Evolutionary conservation across 768 basidiomycete genomes (phyloP), one percentile per base, ranked within the genome.

Genomic region (Hydnomerulius pinastri): DNA sequence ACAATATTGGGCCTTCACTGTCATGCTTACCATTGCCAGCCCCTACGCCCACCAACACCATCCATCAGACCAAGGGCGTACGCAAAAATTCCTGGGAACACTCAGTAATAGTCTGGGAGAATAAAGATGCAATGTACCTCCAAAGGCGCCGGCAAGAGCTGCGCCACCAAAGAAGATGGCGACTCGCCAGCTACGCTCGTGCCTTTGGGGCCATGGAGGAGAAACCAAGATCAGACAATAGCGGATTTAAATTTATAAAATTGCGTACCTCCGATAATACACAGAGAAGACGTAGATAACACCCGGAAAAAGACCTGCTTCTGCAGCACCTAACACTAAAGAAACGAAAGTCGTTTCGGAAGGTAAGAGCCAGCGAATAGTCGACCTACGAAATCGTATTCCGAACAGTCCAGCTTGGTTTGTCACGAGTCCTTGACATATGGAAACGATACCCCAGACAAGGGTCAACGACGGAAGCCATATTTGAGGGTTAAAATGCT

Each of bases 401-500:
- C 74, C 77, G 50, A 81, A 80, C 23, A 85, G 69, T 4, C 78
- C 78, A 0, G 78, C 73, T 54, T 78, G 74, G 53, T 80, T 77
- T 1, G 60, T 76, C 37, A 85, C 71, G 10, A 87, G 68, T 7
- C 81, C 82, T 63, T 83, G 82, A 45, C 69, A 69, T 30, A 81
- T 65, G 43, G 78, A 78, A 20, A 75, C 77, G 10, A 81, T 71
- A 9, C 82, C 83, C 85, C 83, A 85, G 1, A 69, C 51, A 6
- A 85, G 64, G 10, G 81, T 84, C n/a, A 85, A 64, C 2, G 75
- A 73, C 3, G 83, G 82, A 1, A 85, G 68, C 84, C 83, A 85
- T 17, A 80, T 32, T 59, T 73, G 76, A n/a, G 82, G 84, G 50
- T 82, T 65, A 45, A 82, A 79, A 11, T 77, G 75, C 59, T 84